Evolutionary conservation across 768 basidiomycete species (phyloP), one percentile per base, ranked within the genome.

Genomic region (Hypsizygus marmoreus): DNA sequence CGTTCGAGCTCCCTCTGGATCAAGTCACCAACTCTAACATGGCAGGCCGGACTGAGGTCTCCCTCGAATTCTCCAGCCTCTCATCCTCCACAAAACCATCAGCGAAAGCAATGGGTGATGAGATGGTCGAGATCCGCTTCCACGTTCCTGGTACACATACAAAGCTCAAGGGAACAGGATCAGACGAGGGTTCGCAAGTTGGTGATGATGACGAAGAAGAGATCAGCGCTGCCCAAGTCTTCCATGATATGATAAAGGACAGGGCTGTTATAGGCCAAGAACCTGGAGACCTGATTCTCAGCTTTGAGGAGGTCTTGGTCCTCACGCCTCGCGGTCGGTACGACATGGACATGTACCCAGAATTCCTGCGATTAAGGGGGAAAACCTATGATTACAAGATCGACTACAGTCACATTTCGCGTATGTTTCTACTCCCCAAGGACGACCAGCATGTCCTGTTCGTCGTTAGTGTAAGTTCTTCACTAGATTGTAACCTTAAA

Each of bases 381-480:
- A 97, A 97, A 70, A 97, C 95, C 1, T 98, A 98, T 68, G 97
- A 99, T 67, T 99, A 99, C 78, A 94, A 97, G 69, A 91, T 99
- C 47, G 75, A 91, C 17, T 97, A 95, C 68, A 77, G 80, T 28
- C 88, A 87, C 51, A 91, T 99, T 55, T 84, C 89, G 17, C 79
- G 82, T 47, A 70, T 98, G 7, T 99, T 98, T 77, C 74, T 98
- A 17, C 75, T 99, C 4, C 97, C 97, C 12, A 95, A 97, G 62
- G 97, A 99, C 59, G 97, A 98, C 54, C 82, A 90, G 42, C 95
- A 97, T 61, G 88, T 97, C 26, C 76, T 97, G 43, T 93, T 99
- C 61, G 95, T 99, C 49, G 92, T 95, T 59, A 53, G 90, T 69
- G 43, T n/a, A n/a, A n/a, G 24, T 43, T 36, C 46, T 39, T 33